A percentile compares a stretch with the other conserved stretches of the same genome.
phyloP scores from a whole-genome alignment of 768 basidiomycete genomes.

The Macrolepiota fuliginosa region DNA sequence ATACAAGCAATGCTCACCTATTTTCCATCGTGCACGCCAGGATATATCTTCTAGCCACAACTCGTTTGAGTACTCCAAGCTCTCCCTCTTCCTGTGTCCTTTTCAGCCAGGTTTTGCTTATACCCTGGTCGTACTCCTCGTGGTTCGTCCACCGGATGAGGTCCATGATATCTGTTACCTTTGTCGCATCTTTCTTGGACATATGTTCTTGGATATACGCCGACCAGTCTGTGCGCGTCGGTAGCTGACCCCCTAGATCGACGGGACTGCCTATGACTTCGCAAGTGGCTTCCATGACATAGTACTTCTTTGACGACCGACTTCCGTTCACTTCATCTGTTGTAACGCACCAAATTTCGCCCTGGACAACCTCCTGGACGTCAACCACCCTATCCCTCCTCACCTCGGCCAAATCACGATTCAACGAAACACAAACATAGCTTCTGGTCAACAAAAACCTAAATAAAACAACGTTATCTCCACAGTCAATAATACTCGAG shows the following conservation, averaged over 20 bases:
- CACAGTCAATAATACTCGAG: background rate
- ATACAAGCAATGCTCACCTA: constrained; percentile 38
- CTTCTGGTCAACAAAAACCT: constrained; percentile 65
- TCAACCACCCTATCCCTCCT: constrained; percentile 35
- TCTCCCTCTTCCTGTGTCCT: constrained; percentile 41
- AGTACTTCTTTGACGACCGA: constrained; percentile 31
- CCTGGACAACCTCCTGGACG: constrained; percentile 48
- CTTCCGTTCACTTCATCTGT: background rate
- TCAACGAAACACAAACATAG: constrained; percentile 62
- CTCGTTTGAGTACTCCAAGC: constrained; percentile 37
- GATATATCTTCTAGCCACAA: constrained; percentile 61
- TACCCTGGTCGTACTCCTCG: constrained; percentile 68
- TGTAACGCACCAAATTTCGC: constrained; percentile 61
- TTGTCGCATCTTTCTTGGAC: background rate
- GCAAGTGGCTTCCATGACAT: constrained; percentile 70
- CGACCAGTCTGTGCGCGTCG: constrained; percentile 62
- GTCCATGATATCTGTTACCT: constrained; percentile 28
- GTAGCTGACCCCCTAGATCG: background rate
- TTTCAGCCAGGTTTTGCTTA: constrained; percentile 64
- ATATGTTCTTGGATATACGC: constrained; percentile 40
- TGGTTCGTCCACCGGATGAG: constrained; percentile 62
- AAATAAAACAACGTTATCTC: background rate
- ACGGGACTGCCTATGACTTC: constrained; percentile 58
- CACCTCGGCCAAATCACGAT: constrained; percentile 27
- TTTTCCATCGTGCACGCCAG: constrained; percentile 73